Evolutionary conservation across 768 basidiomycete genomes (phyloP), one percentile per base, ranked within the genome.

Genomic region (Cytidiella melzeri): DNA sequence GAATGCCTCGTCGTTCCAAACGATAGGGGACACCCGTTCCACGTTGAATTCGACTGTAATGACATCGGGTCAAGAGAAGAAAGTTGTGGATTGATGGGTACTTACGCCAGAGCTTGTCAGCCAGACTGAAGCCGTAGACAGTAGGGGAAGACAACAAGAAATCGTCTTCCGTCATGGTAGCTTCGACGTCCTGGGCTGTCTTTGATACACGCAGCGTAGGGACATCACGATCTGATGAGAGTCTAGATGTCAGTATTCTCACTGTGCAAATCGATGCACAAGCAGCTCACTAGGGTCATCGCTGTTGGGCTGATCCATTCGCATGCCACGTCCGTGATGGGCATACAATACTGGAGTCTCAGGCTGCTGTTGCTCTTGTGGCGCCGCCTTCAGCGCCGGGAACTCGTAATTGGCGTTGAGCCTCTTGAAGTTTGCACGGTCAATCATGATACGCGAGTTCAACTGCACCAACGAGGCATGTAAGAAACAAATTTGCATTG

Each of bases 101-200:
- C 78, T 48, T 56, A 81, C 79, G 62, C 80, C 81, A 82, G 7
- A 72, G 53, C 62, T 83, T 82, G 54, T 79, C 79, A 4, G 65
- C 55, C 26, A 84, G 59, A 61, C 79, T 81, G 61, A 83, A 85
- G 0, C 81, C 81, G 47, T 77, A 77, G 1, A 83, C 71, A 23
- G 77, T 65, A 0, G 77, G 72, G 0, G 81, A 70, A 0, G 80
- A 66, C 3, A 85, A 61, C 24, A 82, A 63, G 15, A 81, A 62
- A 27, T 81, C 75, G n/a, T 78, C 75, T 2, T 79, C 76, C 0
- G 47, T 53, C 3, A 58, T 28, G n/a, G n/a, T n/a, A n/a, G n/a
- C n/a, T 15, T 50, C 44, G 9, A 50, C 47, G 10, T 19, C 18
- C 12, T 43, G 38, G 5, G 21, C 26, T 21, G 15, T 12, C 6